Evolutionary conservation across 768 basidiomycete species (phyloP), one percentile per base, ranked within the genome.

Genomic region (Tephrocybe rancida): DNA sequence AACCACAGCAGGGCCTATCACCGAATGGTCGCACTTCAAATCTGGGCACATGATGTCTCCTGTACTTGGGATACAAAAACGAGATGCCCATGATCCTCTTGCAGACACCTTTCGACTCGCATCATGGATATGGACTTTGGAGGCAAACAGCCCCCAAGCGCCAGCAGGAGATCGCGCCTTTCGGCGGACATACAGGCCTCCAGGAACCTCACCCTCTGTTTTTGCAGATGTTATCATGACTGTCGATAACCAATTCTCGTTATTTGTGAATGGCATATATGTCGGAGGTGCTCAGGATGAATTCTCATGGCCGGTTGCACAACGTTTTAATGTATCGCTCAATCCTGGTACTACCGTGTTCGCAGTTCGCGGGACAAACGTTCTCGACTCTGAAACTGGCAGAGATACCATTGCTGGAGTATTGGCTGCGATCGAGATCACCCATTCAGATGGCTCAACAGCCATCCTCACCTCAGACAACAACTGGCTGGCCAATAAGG

Each of bases 51-150:
- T 16, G 11, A 47, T 47, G 25, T 7, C 27, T 6, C 44, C 44
- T 10, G 13, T 5, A 21, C 25, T 42, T 7, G 48, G 55, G 41
- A 41, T 52, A 24, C 22, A 18, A 5, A 34, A n/a, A 22, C 52
- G 58, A 39, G 49, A 59, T 18, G 50, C 60, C 30, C 56, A 60
- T 1, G 55, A 43, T 25, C 45, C 52, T 21, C 59, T 68, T 10
- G 44, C 61, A 11, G 46, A 52, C 6, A 48, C 57, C 8, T 67
- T 70, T 46, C 62, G 54, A 3, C 18, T 30, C 19, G 50, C 63
- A 42, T 58, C 58, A 1, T 69, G 69, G 67, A 69, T 69, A 34
- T 70, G 67, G 67, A 67, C 67, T 3, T 10, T 42, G 0, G 67
- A 69, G 48, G 18, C 54, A 10, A 49, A 59, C 21, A 46, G 55